phyloP scores from a whole-genome alignment of 345 rosid species.

The Moricandia moricandioides region DNA sequence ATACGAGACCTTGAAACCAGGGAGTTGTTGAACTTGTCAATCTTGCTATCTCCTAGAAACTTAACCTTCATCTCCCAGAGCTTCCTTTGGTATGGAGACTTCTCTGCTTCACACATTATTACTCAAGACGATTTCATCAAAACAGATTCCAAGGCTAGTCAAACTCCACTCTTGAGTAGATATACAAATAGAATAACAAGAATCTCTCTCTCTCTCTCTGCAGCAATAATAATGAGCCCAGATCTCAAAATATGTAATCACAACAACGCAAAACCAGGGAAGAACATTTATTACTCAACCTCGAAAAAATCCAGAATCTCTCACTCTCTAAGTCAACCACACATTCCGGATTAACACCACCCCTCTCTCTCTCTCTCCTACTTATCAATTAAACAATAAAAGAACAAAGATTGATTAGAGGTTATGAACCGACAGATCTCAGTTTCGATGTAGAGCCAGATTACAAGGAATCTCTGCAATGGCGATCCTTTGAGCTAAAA shows the following conservation, averaged over 20 bases:
- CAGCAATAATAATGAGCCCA: neutral
- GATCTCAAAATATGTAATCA: slow-evolving; percentile 15
- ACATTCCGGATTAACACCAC: slow-evolving; percentile 3
- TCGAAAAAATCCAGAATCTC: slow-evolving; percentile 17
- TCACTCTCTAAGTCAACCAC: slow-evolving; percentile 27
- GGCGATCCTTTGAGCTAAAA: slow-evolving; percentile 17
- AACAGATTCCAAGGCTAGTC: neutral
- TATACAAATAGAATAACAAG: neutral
- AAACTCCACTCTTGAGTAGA: neutral
- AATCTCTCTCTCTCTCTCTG: neutral
- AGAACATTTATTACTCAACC: slow-evolving; percentile 28
- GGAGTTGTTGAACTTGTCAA: slow-evolving; percentile 55
- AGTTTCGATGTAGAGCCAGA: neutral
- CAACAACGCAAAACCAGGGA: slow-evolving; percentile 28
- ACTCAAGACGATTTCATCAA: slow-evolving; percentile 14
- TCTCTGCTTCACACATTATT: slow-evolving; percentile 35
- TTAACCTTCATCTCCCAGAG: slow-evolving; percentile 44
- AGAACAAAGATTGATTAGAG: neutral
- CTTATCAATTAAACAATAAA: neutral
- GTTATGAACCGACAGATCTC: neutral
- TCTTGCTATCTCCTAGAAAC: slow-evolving; percentile 45
- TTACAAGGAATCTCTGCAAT: neutral
- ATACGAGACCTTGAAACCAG: slow-evolving; percentile 44
- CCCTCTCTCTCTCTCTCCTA: neutral
- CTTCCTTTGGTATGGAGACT: slow-evolving; percentile 30